Conservation (phyloP, 305 asterid genomes). For the Solanum aculeatissimum region DNA sequence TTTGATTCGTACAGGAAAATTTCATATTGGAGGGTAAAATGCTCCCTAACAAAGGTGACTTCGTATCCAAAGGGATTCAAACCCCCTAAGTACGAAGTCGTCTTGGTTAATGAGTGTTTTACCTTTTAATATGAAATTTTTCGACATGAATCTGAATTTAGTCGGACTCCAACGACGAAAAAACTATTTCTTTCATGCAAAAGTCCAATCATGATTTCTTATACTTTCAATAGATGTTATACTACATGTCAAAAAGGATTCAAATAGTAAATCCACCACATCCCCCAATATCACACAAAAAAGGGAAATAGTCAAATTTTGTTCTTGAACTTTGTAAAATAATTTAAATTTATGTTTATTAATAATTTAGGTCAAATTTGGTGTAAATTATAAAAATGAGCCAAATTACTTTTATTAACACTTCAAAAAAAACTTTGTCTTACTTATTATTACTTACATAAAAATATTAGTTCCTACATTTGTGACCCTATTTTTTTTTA, state of each 20-base stretch:
- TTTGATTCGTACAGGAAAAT: no score
- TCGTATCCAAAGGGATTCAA: no score
- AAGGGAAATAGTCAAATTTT: not conserved
- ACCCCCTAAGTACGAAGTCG: accelerated
- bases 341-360: not conserved
- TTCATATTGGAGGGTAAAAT: no score
- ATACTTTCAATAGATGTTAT: not conserved
- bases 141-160: no score
- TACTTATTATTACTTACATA: no score
- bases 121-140: no score
- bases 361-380: not conserved
- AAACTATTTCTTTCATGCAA: not conserved
- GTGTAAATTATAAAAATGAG: not conserved
- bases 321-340: not conserved
- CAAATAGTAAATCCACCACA: not conserved
- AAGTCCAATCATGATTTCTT: not conserved
- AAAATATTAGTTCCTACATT: no score
- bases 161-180: not conserved
- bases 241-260: not conserved
- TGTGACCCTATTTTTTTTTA: no score
- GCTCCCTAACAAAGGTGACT: no score
- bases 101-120: no score
- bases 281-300: not conserved
- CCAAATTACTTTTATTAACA: not conserved
- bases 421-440: no score